Percentiles rank a stretch among this genome's conserved stretches.
Conservation (phyloP, 2,329 filamentous ascomycete genomes). For the Penicillium sp. region DNA sequence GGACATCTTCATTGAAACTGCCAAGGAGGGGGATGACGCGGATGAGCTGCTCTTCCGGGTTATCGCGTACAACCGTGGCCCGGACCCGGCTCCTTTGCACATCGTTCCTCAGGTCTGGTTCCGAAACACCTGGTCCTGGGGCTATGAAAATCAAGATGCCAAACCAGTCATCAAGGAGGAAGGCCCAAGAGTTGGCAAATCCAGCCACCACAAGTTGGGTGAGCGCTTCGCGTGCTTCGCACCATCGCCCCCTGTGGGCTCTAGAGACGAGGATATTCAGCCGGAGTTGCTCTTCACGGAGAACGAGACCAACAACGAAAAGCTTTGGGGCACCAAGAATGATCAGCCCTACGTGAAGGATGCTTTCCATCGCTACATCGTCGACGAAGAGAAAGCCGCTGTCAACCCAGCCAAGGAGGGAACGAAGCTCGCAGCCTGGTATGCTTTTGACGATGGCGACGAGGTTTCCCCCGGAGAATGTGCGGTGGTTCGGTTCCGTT, state of each 20-base stretch:
- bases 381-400: conserved; percentile 74
- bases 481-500: conserved; percentile 88
- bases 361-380: conserved; percentile 86
- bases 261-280: conserved; percentile 76
- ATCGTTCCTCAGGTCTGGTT: conserved; percentile 97
- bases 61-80: conserved; percentile 92
- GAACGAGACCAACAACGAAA: conserved; percentile 85
- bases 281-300: conserved; percentile 89
- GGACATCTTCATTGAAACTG: conserved; percentile 96
- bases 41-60: conserved; percentile 92
- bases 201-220: conserved; percentile 77
- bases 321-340: conserved; percentile 76
- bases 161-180: conserved; percentile 76
- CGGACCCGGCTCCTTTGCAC: conserved; percentile 85
- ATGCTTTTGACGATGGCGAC: conserved; percentile 82
- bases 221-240: conserved; percentile 82
- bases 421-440: conserved; percentile 91
- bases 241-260: conserved; percentile 81
- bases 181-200: conserved; percentile 67
- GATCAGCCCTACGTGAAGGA: conserved; percentile 86
- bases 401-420: conserved; percentile 78
- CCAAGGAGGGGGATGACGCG: conserved; percentile 87
- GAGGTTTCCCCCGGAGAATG: conserved; percentile 89
- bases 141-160: conserved; percentile 69
- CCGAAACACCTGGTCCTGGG: conserved; percentile 96